Percentiles rank a stretch among this genome's conserved stretches.
phyloP scores from a whole-genome alignment of 106 monocot species.

The Amphibolis antarctica region DNA sequence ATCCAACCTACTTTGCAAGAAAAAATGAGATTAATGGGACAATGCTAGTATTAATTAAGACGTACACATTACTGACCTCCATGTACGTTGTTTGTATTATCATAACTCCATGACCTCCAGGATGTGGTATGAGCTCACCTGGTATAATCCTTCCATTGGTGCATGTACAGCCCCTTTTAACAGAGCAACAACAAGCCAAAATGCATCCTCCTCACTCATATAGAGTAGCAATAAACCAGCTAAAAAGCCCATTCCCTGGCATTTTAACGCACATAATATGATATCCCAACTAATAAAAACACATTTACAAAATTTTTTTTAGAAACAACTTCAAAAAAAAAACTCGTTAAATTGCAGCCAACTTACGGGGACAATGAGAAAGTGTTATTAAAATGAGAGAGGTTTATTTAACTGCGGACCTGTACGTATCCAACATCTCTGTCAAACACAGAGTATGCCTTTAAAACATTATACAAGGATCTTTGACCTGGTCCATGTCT shows the following conservation, averaged over 20 bases:
- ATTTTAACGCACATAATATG: constrained; percentile 5
- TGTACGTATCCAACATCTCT: constrained; percentile 99
- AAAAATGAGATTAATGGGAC: constrained; percentile 1
- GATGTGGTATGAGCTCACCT: constrained; percentile 20
- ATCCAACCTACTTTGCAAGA: constrained; percentile 47
- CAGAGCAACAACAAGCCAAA: constrained; percentile 97
- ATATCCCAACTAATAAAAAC: background rate
- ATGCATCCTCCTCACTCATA: constrained; percentile 99
- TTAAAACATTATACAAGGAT: constrained; percentile 91
- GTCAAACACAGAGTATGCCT: constrained; percentile 97
- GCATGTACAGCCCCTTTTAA: constrained; percentile 96
- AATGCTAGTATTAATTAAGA: background rate
- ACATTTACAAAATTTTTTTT: too few relatives aligned
- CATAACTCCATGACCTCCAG: background rate
- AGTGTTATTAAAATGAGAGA: too few relatives aligned
- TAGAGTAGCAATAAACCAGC: constrained; percentile 89
- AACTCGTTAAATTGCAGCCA: background rate
- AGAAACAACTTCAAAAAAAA: background rate
- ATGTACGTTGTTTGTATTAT: background rate
- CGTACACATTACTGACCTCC: too few relatives aligned
- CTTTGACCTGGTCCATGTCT: constrained; percentile 98
- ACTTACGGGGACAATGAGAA: background rate
- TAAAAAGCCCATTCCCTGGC: constrained; percentile 96
- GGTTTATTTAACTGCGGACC: constrained; percentile 26
- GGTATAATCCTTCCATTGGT: constrained; percentile 97